phyloP scores from a whole-genome alignment of 805 yeast species.

The Lipomyces starkeyi region DNA sequence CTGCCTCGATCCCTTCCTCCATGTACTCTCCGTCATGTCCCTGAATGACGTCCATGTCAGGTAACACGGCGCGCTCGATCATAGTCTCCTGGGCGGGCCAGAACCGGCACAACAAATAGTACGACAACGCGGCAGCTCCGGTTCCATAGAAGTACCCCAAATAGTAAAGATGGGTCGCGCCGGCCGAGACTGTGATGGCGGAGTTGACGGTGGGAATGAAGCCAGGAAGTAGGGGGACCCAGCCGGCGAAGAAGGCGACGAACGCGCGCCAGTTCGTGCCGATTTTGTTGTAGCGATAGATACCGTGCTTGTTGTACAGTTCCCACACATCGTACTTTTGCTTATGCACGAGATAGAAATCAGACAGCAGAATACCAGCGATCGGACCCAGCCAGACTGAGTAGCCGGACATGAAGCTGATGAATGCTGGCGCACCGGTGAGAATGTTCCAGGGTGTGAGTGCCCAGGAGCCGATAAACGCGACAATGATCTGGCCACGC shows the following conservation, averaged over 20 bases:
- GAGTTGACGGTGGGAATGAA: slow-evolving; percentile 30
- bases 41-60: slow-evolving; percentile 16
- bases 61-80: slow-evolving; percentile 26
- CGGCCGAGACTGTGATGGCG: slow-evolving; percentile 6
- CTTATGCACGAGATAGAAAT: slow-evolving; percentile 51
- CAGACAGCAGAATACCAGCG: slow-evolving; percentile 68
- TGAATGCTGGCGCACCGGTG: slow-evolving; percentile 71
- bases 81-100: slow-evolving; percentile 33
- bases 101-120: slow-evolving; percentile 20
- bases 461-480: slow-evolving; percentile 68
- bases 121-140: slow-evolving; percentile 28
- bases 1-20: slow-evolving; percentile 13
- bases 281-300: slow-evolving; percentile 50
- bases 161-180: slow-evolving; percentile 35
- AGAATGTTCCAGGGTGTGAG: slow-evolving; percentile 82
- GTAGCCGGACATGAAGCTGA: slow-evolving; percentile 80
- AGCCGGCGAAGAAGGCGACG: slow-evolving; percentile 48
- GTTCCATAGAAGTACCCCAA: slow-evolving; percentile 40
- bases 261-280: slow-evolving; percentile 55
- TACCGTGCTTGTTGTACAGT: slow-evolving; percentile 49
- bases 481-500: slow-evolving; percentile 72
- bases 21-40: background rate
- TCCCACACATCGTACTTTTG: slow-evolving; percentile 52
- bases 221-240: slow-evolving; percentile 37
- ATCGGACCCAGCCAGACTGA: slow-evolving; percentile 82